These are phyloP conservation scores for Chytridium lagenaria DNA, from an alignment of 371 early-diverging fungal species.

Conservation along the genomic window DNA sequence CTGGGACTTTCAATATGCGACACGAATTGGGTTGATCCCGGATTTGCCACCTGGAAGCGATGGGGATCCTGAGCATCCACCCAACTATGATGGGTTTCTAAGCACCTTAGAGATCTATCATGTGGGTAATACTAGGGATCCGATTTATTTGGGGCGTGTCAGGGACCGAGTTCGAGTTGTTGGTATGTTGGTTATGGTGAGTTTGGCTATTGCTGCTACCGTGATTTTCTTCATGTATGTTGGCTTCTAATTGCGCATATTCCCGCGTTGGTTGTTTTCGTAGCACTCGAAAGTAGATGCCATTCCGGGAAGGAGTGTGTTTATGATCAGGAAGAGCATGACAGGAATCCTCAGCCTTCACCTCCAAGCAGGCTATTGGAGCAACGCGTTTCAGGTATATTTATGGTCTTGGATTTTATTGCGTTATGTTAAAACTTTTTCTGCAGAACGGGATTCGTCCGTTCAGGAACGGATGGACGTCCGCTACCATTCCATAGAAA, in stretches of 20 bases:
- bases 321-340: constrained; percentile 39
- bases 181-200: constrained; percentile 81
- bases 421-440: background rate
- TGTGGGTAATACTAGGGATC: constrained; percentile 92
- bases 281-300: constrained; percentile 77
- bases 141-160: constrained; percentile 88
- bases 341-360: background rate
- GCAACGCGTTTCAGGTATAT: background rate
- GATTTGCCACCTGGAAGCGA: constrained; percentile 29
- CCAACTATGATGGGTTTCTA: constrained; percentile 40
- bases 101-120: constrained; percentile 83
- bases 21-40: constrained; percentile 77
- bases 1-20: constrained; percentile 82
- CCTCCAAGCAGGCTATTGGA: background rate
- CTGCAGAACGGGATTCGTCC: constrained; percentile 34
- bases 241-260: no score
- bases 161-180: constrained; percentile 77
- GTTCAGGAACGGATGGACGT: constrained; percentile 58
- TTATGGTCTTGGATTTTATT: background rate
- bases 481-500: constrained; percentile 75
- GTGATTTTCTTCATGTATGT: no score
- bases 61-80: background rate
- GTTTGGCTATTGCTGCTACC: background rate
- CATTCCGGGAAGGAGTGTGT: constrained; percentile 56
- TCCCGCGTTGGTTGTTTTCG: no score